Percentiles rank a stretch among this genome's conserved stretches.
Evolutionary conservation across 805 yeast genomes (phyloP).

Genomic region (Hemisphaericaspora nanyangensis): DNA sequence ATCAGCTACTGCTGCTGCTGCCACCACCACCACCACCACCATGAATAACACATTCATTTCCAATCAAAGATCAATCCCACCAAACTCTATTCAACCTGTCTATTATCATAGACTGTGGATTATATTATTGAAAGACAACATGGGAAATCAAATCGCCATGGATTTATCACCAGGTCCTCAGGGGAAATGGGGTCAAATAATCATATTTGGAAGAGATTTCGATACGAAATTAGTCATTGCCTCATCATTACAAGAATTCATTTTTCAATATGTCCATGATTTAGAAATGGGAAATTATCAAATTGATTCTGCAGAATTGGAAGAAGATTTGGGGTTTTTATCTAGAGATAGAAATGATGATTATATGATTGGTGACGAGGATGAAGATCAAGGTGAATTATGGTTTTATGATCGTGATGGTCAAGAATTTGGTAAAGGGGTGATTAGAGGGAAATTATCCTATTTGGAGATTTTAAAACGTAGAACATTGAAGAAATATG

Average conservation of each 20-base stretch:
- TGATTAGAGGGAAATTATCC: conserved; percentile 26
- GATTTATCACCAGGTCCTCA: conserved; percentile 39
- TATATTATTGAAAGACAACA: conserved; percentile 37
- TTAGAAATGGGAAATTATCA: conserved; percentile 40
- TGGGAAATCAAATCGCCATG: conserved; percentile 42
- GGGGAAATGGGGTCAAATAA: conserved; percentile 41
- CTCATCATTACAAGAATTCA: conserved; percentile 33
- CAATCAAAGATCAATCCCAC: conserved; percentile 36
- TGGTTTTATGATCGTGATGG: conserved; percentile 33
- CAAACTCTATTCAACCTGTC: conserved; percentile 32
- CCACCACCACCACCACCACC: not conserved
- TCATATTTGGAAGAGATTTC: conserved; percentile 41
- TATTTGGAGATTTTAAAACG: conserved; percentile 41
- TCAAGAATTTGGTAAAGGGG: conserved; percentile 30
- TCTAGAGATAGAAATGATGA: conserved; percentile 37
- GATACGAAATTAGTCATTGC: conserved; percentile 43
- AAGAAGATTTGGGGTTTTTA: conserved; percentile 32
- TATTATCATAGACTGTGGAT: conserved; percentile 40
- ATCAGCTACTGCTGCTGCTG: conserved; percentile 11
- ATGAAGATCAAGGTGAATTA: conserved; percentile 43
- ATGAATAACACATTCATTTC: conserved; percentile 22
- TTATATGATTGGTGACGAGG: conserved; percentile 42
- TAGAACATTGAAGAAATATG: conserved; percentile 38
- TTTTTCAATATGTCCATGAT: conserved; percentile 35
- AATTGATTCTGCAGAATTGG: conserved; percentile 33